Evolutionary conservation across 768 basidiomycete species (phyloP), one percentile per base, ranked within the genome.

Genomic region (Tricholoma bakamatsutake): DNA sequence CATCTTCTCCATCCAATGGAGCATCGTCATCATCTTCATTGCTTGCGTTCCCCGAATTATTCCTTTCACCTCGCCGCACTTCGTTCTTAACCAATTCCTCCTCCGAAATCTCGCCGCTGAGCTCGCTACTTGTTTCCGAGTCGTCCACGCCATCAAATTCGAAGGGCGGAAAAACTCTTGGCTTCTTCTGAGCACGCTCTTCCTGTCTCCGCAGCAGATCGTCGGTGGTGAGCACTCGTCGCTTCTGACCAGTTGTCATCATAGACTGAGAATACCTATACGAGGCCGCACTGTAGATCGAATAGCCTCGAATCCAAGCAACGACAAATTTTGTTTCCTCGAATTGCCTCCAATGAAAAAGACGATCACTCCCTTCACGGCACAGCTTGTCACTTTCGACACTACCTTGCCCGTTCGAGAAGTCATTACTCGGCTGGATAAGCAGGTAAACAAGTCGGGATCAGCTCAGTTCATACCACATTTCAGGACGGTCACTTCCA

Each of bases 151-250:
- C 40, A 33, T 35, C 17, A 5, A 46, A 9, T 6, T n/a, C 43
- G 55, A 59, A n/a, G 2, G 33, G 46, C 3, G 30, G 21, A n/a
- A 56, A 60, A 21, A 74, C 52, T 33, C 66, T 73, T 48, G 64
- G 59, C 56, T 70, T 73, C 62, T 83, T 81, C 2, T 61, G 55
- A 1, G 64, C 59, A 18, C 68, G 70, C 34, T 69, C 73, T 57
- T 83, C 81, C 59, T 76, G 75, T 50, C 69, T 65, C 57, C 70
- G 74, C 48, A 81, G 68, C 7, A 81, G 67, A 46, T 81, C 80
- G 56, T 82, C 81, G 0, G 73, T 65, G 35, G 75, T 76, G 24
- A 51, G 37, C 18, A 17, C 34, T 17, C 34, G 34, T 51, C 50
- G 50, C 15, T 51, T 51, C n/a, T 15, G 34, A 11, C 34, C 24